Base-by-base conservation (phyloP, 768 basidiomycete genomes). In the Naganishia onofrii region DNA sequence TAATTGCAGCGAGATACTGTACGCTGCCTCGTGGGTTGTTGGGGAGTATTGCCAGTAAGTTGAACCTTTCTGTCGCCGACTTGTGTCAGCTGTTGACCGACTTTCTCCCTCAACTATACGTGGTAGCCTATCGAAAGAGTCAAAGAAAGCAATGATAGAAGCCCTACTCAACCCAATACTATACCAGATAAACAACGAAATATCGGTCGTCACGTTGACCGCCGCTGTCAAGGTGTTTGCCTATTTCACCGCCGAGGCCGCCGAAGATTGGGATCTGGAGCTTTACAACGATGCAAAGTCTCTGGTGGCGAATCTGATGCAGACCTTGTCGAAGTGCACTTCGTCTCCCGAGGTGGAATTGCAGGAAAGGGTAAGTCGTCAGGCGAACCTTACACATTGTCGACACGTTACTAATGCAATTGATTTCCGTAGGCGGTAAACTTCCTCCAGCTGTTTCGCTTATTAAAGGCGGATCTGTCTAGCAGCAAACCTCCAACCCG, bases 1-100 rank as follows among this genome's bases (percentile, higher is more conserved):
- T 0, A 88, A 87, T 2, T 94, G 91, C 75, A 86, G 88, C 0
- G 91, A 94, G 76, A 86, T 95, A 10, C 83, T 96, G 1, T 92
- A 91, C 86, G 96, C 94, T 0, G 94, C 93, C 12, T 92, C 93
- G 6, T 99, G 92, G 91, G 90, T 97, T 74, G 93, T 91, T 72
- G 95, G 94, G 23, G 96, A 99, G 81, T 92, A 92, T 79, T 89
- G 90, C 85, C 85, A 87, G 94, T 93, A 74, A 78, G 89, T 34
- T 0, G 3, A 26, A 17, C 17, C 10, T 44, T 13, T 17, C 15
- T 23, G 6, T 31, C 72, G 77, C 2, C 73, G 72, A n/a, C 4
- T n/a, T 51, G 7, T n/a, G n/a, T 75, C 2, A 66, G 73, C 9
- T 46, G 67, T 38, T 28, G 75, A 93, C 92, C 54, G 89, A 92